Evolutionary conservation across 805 yeast genomes (phyloP).

Genomic region (Kodamaea hsintzibuensis): DNA sequence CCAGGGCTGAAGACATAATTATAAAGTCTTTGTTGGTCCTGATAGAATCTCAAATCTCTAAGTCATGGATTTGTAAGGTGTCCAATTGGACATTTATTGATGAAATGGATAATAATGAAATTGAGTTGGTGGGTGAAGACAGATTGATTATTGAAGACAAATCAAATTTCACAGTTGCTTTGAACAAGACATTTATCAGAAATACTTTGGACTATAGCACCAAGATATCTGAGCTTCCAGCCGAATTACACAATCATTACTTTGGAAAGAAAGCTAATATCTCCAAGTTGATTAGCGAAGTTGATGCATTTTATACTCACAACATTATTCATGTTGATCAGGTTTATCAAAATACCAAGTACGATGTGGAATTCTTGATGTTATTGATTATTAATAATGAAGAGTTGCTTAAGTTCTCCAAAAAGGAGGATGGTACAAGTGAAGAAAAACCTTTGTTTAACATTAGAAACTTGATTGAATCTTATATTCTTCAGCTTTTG

Average conservation of each 20-base stretch:
- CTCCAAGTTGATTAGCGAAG: conserved; percentile 20
- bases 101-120: conserved; percentile 40
- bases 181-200: conserved; percentile 50
- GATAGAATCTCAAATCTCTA: conserved; percentile 54
- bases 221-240: conserved; percentile 6
- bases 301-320: conserved; percentile 26
- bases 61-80: conserved; percentile 68
- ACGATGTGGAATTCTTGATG: conserved; percentile 74
- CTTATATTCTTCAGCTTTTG: conserved; percentile 53
- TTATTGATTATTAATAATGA: conserved; percentile 62
- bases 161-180: conserved; percentile 49
- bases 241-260: conserved; percentile 4
- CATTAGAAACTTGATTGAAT: conserved; percentile 56
- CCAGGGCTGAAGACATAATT: conserved; percentile 58
- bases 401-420: conserved; percentile 50
- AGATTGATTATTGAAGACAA: conserved; percentile 45
- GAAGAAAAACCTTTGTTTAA: conserved; percentile 41
- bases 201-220: conserved; percentile 43
- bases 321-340: conserved; percentile 19
- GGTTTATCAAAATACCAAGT: conserved; percentile 33
- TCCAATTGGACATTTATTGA: conserved; percentile 64
- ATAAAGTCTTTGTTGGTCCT: conserved; percentile 54
- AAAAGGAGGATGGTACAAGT: conserved; percentile 18
- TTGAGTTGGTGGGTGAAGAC: conserved; percentile 50
- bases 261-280: background rate